Percentiles rank a stretch among this genome's conserved stretches.
These are phyloP conservation scores for Monosporozyma servazzii DNA, from an alignment of 805 yeast genomes.

Conservation along the genomic window DNA sequence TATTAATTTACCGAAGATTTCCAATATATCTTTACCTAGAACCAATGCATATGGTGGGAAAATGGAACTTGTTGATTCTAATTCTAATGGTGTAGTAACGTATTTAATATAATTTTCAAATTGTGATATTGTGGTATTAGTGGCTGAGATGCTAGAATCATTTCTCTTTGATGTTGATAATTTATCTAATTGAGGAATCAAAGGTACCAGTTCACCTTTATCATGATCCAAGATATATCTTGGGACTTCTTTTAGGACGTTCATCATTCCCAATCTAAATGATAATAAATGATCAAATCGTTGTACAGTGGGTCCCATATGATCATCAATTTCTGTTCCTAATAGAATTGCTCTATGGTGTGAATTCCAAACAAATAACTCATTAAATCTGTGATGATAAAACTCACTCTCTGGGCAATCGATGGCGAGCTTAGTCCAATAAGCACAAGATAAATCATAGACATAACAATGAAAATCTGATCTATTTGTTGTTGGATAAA, in stretches of 20 bases:
- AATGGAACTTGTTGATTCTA: constrained; percentile 57
- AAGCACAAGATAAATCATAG: constrained; percentile 28
- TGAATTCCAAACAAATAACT: constrained; percentile 65
- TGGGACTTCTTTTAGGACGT: constrained; percentile 26
- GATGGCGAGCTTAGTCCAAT: constrained; percentile 56
- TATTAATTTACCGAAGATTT: constrained; percentile 50
- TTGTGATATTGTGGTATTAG: constrained; percentile 14
- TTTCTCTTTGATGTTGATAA: neutral
- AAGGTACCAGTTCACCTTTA: neutral
- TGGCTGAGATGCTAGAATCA: neutral
- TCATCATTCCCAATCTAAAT: constrained; percentile 47
- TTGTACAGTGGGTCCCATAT: constrained; percentile 33
- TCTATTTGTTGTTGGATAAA: constrained; percentile 34
- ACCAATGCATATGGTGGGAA: constrained; percentile 74
- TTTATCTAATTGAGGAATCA: neutral
- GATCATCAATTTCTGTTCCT: constrained; percentile 35
- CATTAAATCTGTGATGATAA: constrained; percentile 55
- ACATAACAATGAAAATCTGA: constrained; percentile 23
- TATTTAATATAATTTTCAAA: constrained; percentile 69
- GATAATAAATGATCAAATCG: constrained; percentile 37
- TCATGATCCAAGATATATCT: neutral
- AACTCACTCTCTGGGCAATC: constrained; percentile 44
- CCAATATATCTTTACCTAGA: constrained; percentile 65
- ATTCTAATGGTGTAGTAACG: constrained; percentile 60
- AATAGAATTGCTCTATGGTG: constrained; percentile 62